A percentile compares a stretch with the other conserved stretches of the same genome.
Conservation (phyloP, 495 filamentous ascomycete species). For the Lasiosphaeriaceae sp. region DNA sequence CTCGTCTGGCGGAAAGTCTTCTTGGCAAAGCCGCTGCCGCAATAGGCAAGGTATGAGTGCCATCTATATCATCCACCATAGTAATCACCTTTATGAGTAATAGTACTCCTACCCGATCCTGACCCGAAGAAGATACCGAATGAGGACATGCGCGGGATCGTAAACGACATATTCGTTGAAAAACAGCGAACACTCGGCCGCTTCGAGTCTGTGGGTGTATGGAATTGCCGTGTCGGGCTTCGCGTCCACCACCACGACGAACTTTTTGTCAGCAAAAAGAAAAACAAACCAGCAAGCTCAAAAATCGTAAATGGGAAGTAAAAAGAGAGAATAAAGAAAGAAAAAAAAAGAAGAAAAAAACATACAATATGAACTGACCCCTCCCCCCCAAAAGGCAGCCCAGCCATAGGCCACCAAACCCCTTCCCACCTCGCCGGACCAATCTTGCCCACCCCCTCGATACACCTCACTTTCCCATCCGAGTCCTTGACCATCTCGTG, state of each 20-base stretch:
- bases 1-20: too few species aligned
- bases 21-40: too few species aligned
- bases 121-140: background rate
- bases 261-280: background rate
- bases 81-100: too few species aligned
- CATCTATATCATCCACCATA: too few species aligned
- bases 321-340: background rate
- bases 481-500: background rate
- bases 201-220: background rate
- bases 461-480: background rate
- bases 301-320: too few species aligned
- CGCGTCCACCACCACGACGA: too few species aligned
- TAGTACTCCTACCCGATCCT: background rate
- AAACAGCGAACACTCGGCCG: background rate
- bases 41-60: too few species aligned
- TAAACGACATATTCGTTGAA: constrained; percentile 8
- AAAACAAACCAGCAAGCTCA: too few species aligned
- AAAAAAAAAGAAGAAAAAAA: background rate
- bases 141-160: background rate
- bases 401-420: constrained; percentile 1
- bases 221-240: background rate
- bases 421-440: background rate
- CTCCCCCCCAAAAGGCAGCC: background rate
- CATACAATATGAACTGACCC: background rate
- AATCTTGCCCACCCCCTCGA: constrained; percentile 1